Conservation (phyloP, 2,329 filamentous ascomycete species). For the Zarea fungicola region DNA sequence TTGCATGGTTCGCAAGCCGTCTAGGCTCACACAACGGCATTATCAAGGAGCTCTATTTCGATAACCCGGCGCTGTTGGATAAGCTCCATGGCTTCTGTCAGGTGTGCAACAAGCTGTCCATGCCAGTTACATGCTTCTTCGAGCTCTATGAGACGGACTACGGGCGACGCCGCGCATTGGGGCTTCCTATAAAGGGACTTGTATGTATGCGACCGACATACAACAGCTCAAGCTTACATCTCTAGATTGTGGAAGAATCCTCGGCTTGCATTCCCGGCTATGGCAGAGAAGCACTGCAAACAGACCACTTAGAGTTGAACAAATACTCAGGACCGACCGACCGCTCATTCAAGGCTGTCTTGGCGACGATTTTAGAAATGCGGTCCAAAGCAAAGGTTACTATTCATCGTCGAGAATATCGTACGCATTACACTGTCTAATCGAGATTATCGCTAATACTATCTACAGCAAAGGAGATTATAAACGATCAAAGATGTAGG, state of each 20-base stretch:
- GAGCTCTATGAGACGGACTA: conserved; percentile 18
- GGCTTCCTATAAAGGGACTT: conserved; percentile 11
- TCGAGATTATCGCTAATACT: too few species aligned
- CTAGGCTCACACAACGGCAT: conserved; percentile 18
- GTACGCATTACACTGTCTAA: too few species aligned
- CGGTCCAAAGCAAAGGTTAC: too few species aligned
- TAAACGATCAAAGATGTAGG: too few species aligned
- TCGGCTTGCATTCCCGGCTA: conserved; percentile 12
- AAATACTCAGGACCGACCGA: conserved; percentile 12
- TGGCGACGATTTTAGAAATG: too few species aligned
- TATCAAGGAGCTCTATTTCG: conserved; percentile 14
- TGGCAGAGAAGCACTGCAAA: conserved; percentile 11
- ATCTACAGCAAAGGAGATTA: too few species aligned
- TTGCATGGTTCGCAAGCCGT: conserved; percentile 10
- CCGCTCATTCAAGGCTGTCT: conserved; percentile 11
- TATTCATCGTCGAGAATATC: too few species aligned
- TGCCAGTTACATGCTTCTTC: conserved; percentile 15
- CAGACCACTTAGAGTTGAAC: conserved; percentile 13
- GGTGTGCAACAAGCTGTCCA: conserved; percentile 13
- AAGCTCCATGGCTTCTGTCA: conserved; percentile 17
- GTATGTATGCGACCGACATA: conserved; percentile 5
- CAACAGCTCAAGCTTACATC: background rate
- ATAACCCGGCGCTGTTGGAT: conserved; percentile 16
- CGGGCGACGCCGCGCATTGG: background rate
- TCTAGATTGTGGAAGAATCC: conserved; percentile 9